Evolutionary conservation across 2,329 filamentous ascomycete genomes (phyloP).

Genomic region (Chaetomiaceae sp.): DNA sequence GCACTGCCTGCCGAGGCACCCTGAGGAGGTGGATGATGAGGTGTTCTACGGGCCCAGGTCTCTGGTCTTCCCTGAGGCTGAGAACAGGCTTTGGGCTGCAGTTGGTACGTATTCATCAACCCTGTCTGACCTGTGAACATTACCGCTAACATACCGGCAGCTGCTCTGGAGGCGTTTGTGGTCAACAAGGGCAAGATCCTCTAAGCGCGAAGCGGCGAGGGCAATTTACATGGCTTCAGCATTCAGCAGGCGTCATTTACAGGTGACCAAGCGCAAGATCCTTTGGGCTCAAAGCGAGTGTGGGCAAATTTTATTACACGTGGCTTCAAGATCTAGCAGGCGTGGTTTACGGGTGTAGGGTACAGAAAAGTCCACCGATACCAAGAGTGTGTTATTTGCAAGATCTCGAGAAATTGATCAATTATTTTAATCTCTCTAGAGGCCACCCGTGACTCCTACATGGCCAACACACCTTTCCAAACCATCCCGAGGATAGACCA

Average conservation of each 20-base stretch:
- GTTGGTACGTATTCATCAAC: conserved; percentile 52
- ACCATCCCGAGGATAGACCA: neutral
- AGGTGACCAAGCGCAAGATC: too few species aligned
- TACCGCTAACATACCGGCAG: conserved; percentile 34
- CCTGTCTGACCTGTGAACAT: neutral
- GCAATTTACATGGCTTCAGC: neutral
- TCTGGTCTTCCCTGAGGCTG: conserved; percentile 87
- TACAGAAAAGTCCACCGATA: conserved; percentile 15
- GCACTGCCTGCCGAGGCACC: conserved; percentile 92
- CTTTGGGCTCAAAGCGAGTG: too few species aligned
- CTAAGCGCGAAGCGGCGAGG: conserved; percentile 21
- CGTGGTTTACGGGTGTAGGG: conserved; percentile 17
- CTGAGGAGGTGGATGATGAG: conserved; percentile 88
- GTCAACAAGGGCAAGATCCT: conserved; percentile 84
- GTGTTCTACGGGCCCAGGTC: conserved; percentile 87
- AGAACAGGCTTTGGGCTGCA: conserved; percentile 91
- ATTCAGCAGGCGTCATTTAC: conserved; percentile 14
- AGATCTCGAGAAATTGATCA: conserved; percentile 3
- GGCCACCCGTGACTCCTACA: neutral
- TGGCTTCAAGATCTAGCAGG: conserved; percentile 9
- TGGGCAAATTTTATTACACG: too few species aligned
- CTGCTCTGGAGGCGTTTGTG: conserved; percentile 81
- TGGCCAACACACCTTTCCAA: neutral
- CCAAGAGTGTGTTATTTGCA: neutral
- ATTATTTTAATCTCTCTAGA: conserved; percentile 8